These are phyloP conservation scores for Pulveroboletus ravenelii DNA, from an alignment of 768 basidiomycete genomes.

Conservation along the genomic window DNA sequence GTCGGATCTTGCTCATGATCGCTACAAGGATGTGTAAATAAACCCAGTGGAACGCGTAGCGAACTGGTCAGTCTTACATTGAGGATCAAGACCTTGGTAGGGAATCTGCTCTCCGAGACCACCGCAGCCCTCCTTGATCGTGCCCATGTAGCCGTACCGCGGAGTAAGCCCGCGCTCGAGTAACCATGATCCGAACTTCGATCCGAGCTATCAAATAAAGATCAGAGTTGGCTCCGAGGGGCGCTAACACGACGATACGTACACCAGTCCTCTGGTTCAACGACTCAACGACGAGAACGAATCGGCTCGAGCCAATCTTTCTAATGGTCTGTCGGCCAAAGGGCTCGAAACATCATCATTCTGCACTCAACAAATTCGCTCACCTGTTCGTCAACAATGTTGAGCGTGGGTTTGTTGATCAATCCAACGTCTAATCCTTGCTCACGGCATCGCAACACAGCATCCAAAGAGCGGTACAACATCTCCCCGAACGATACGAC, in stretches of 20 bases:
- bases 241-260: constrained; percentile 13
- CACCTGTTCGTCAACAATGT: constrained; percentile 79
- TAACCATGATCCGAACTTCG: constrained; percentile 82
- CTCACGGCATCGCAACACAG: constrained; percentile 68
- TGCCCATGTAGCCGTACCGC: constrained; percentile 77
- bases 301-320: constrained; percentile 69
- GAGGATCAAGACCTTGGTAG: constrained; percentile 73
- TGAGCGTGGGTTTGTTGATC: constrained; percentile 82
- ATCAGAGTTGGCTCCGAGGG: neutral
- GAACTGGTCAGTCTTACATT: constrained; percentile 45
- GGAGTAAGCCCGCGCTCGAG: constrained; percentile 78
- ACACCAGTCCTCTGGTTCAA: constrained; percentile 87
- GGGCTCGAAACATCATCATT: neutral
- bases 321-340: constrained; percentile 41
- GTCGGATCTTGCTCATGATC: constrained; percentile 44
- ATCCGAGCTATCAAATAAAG: constrained; percentile 49
- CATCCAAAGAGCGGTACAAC: constrained; percentile 80
- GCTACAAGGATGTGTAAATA: constrained; percentile 25
- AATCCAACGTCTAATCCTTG: constrained; percentile 76
- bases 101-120: constrained; percentile 85
- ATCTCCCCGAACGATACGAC: constrained; percentile 86
- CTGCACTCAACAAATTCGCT: constrained; percentile 7
- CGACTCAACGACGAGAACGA: constrained; percentile 83
- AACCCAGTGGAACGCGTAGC: neutral
- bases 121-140: constrained; percentile 68